Percentiles rank a stretch among this genome's conserved stretches.
Conservation (phyloP, 345 rosid species). For the Rubroshorea leprosula region DNA sequence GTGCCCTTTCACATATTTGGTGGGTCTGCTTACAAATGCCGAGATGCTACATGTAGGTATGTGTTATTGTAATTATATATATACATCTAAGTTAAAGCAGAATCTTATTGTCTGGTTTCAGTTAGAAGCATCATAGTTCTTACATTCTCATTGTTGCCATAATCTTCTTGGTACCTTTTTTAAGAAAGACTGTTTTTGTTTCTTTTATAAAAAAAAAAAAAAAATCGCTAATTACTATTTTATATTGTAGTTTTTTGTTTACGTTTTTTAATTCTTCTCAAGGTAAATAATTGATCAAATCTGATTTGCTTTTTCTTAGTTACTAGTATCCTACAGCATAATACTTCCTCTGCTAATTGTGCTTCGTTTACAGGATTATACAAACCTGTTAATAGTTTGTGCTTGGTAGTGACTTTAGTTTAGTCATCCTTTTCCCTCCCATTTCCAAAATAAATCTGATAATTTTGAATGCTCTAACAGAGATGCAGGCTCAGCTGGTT, state of each 20-base stretch:
- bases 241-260: too few species aligned
- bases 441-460: not conserved
- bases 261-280: too few species aligned
- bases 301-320: too few species aligned
- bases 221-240: too few species aligned
- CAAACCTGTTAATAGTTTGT: too few species aligned
- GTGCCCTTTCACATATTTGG: constrained; percentile 96
- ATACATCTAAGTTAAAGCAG: not conserved
- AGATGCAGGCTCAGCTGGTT: constrained; percentile 67
- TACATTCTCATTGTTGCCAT: constrained; percentile 6
- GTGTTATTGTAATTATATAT: constrained; percentile 13
- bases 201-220: too few species aligned
- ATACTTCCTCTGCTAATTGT: too few species aligned
- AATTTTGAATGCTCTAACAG: constrained; percentile 37
- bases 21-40: constrained; percentile 86
- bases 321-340: too few species aligned
- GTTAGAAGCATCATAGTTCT: constrained; percentile 9
- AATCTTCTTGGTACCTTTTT: constrained; percentile 1
- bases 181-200: not conserved
- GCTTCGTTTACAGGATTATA: not conserved
- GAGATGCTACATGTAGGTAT: constrained; percentile 79
- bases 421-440: not conserved
- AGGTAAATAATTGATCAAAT: too few species aligned
- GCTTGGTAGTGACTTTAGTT: not conserved
- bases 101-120: constrained; percentile 1